Conservation (phyloP, 345 rosid species). For the Rubroshorea leprosula region DNA sequence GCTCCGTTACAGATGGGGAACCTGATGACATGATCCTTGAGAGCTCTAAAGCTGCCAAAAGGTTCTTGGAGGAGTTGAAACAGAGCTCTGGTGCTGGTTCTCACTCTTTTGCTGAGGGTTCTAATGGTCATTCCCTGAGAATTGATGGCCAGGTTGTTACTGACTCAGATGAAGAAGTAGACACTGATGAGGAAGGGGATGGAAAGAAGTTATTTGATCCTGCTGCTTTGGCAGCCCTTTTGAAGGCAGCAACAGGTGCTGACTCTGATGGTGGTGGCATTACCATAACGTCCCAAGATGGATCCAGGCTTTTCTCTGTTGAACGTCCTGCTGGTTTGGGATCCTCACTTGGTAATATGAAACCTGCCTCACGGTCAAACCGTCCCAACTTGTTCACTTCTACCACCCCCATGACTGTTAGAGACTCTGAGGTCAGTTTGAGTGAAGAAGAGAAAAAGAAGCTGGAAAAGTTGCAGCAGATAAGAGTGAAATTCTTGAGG, state of each 20-base stretch:
- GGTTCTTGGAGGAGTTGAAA: slow-evolving; percentile 77
- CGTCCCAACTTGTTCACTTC: slow-evolving; percentile 49
- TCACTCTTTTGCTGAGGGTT: slow-evolving; percentile 47
- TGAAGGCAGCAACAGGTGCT: slow-evolving; percentile 83
- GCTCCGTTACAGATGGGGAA: slow-evolving; percentile 53
- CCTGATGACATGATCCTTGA: slow-evolving; percentile 63
- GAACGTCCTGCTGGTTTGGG: slow-evolving; percentile 93
- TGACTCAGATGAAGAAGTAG: slow-evolving; percentile 87
- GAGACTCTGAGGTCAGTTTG: slow-evolving; percentile 52
- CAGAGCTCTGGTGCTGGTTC: slow-evolving; percentile 48
- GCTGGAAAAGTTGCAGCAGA: slow-evolving; percentile 65
- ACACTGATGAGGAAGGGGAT: slow-evolving; percentile 75
- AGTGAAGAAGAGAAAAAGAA: slow-evolving; percentile 83
- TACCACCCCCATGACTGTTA: slow-evolving; percentile 29
- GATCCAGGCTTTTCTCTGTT: slow-evolving; percentile 83
- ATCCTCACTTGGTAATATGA: slow-evolving; percentile 64
- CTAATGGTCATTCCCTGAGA: slow-evolving; percentile 48
- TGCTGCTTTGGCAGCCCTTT: slow-evolving; percentile 81
- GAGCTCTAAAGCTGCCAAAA: slow-evolving; percentile 74
- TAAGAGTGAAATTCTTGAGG: slow-evolving; percentile 79
- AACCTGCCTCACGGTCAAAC: slow-evolving; percentile 53
- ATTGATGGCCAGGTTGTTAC: slow-evolving; percentile 77
- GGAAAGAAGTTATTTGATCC: slow-evolving; percentile 86
- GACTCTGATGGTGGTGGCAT: slow-evolving; percentile 56
- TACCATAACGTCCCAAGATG: slow-evolving; percentile 75